Evolutionary conservation across 1,284 basidiomycete species (phyloP), one percentile per base, ranked within the genome.

Genomic region (Dichomitus squalens): DNA sequence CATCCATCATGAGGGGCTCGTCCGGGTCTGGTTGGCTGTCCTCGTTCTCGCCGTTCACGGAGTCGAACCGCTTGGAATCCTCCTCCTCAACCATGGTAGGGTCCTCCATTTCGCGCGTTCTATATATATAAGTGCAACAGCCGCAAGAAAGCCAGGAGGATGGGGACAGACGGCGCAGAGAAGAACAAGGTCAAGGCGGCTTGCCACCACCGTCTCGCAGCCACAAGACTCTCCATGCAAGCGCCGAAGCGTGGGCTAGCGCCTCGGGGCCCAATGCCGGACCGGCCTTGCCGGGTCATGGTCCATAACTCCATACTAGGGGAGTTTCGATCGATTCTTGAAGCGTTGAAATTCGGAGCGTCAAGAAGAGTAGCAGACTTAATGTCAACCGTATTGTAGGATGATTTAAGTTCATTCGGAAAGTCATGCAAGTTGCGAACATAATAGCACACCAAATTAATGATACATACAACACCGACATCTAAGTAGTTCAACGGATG

Each of bases 21-120:
- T 92, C 87, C 4, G 89, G 89, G 65, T 92, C 90, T 0, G 89
- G 90, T 65, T 84, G 83, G 1, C 76, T 64, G 39, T 88, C 86
- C 21, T 87, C 87, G 14, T 83, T 75, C 1, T 67, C 61, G 4
- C 67, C 70, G 16, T 64, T 73, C 25, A 85, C 81, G 1, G 80
- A 73, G 52, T 87, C 85, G 53, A 88, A 87, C 1, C 77, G 81
- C 64, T 90, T 90, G 27, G 57, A 53, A 73, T 88, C 89, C 55
- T 90, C 87, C 43, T 89, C 88, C 52, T 85, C 83, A 0, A 70
- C 63, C 1, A 63, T 63, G 5, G 66, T 49, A 2, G 61, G 49
- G 31, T 78, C 80, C 18, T 82, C 80, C 81, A 83, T 83, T 53
- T 46, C 55, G 59, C 31, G 59, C 48, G 41, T 36, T 41, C 34